phyloP scores from a whole-genome alignment of 2,329 filamentous ascomycete species.

The Massarina eburnea region DNA sequence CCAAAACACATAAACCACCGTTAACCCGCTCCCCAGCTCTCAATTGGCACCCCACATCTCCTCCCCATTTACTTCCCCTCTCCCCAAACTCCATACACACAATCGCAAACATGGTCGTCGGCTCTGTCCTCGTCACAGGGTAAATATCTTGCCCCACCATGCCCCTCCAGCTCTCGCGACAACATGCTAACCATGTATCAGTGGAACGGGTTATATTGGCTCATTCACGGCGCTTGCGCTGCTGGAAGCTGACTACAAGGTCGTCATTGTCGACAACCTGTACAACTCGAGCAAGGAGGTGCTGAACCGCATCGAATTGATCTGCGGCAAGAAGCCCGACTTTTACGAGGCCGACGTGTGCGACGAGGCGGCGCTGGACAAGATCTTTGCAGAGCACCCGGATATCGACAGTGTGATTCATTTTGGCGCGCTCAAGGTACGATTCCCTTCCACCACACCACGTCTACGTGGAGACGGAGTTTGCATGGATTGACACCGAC shows the following conservation, averaged over 20 bases:
- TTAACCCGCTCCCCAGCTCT: not conserved
- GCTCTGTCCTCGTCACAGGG: slow-evolving; percentile 91
- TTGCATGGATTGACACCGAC: not conserved
- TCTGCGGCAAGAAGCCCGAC: slow-evolving; percentile 80
- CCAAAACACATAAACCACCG: not conserved
- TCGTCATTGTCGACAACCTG: slow-evolving; percentile 93
- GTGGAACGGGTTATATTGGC: slow-evolving; percentile 98
- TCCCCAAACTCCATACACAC: slow-evolving; percentile 2
- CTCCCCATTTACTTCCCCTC: not conserved
- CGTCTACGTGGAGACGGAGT: no score
- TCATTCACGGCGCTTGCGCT: slow-evolving; percentile 94
- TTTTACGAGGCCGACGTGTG: slow-evolving; percentile 90
- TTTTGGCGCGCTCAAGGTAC: slow-evolving; percentile 93
- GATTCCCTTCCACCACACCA: slow-evolving; percentile 10
- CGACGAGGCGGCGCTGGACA: slow-evolving; percentile 78
- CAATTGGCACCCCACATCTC: slow-evolving; percentile 1
- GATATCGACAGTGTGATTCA: slow-evolving; percentile 98
- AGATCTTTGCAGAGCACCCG: slow-evolving; percentile 84
- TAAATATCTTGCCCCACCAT: slow-evolving; percentile 54
- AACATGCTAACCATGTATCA: slow-evolving; percentile 42
- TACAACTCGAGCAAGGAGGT: slow-evolving; percentile 95
- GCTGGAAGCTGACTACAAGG: slow-evolving; percentile 91
- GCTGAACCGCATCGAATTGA: slow-evolving; percentile 91
- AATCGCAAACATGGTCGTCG: slow-evolving; percentile 65
- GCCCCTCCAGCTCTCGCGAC: slow-evolving; percentile 19